Percentiles rank a stretch among this genome's conserved stretches.
These are phyloP conservation scores for Aechmea fasciata DNA, from an alignment of 176 grass and related monocot genomes.

Conservation along the genomic window DNA sequence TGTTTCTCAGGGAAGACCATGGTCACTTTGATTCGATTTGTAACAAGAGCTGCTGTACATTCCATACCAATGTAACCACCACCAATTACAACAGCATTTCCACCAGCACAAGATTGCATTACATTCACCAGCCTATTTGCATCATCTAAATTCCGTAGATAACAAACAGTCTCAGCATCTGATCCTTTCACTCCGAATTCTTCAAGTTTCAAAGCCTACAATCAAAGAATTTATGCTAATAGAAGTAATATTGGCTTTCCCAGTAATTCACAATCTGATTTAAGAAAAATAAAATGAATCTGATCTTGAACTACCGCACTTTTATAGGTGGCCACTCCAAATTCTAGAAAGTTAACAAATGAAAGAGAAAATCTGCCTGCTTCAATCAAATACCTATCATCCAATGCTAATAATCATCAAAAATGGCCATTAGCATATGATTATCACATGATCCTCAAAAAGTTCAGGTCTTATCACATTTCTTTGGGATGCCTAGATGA, in stretches of 20 bases:
- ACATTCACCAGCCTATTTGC: constrained; percentile 59
- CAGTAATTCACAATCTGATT: too few relatives aligned
- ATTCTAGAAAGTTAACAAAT: too few relatives aligned
- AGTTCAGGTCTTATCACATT: too few relatives aligned
- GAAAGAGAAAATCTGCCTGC: too few relatives aligned
- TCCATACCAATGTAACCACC: constrained; percentile 98
- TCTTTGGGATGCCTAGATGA: too few relatives aligned
- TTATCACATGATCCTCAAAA: too few relatives aligned
- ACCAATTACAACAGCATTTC: constrained; percentile 89
- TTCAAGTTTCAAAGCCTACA: constrained; percentile 78
- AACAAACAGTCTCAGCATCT: constrained; percentile 79
- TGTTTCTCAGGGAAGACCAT: constrained; percentile 95
- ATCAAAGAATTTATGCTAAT: neutral
- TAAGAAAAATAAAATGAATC: too few relatives aligned
- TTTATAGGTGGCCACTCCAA: too few relatives aligned
- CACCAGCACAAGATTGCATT: constrained; percentile 57
- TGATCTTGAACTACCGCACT: too few relatives aligned
- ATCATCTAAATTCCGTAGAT: constrained; percentile 69
- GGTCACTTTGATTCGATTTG: constrained; percentile 74
- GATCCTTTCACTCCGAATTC: constrained; percentile 76
- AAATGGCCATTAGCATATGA: too few relatives aligned
- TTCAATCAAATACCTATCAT: too few relatives aligned
- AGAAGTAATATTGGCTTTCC: neutral
- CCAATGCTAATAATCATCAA: too few relatives aligned
- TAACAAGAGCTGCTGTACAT: constrained; percentile 80